Evolutionary conservation across 2,329 filamentous ascomycete genomes (phyloP), one percentile per base, ranked within the genome.

Genomic region (Nothopassalora personata): DNA sequence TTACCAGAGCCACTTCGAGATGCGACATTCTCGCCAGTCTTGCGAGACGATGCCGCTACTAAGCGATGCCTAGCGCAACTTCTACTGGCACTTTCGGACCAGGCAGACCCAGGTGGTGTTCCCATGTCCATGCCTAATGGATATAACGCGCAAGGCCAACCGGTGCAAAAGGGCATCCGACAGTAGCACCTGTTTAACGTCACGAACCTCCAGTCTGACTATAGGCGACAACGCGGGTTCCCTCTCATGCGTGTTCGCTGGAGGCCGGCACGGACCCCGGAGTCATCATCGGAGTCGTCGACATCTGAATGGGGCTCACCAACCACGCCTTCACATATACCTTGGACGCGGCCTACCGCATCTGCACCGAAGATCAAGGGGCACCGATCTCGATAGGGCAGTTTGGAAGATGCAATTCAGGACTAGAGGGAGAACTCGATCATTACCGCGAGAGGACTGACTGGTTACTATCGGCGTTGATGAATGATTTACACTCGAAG

Each of bases 1-100:
- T 87, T 99, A 11, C 94, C 94, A 0, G 94, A 99, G 71, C 94
- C 94, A n/a, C 86, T 99, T n/a, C 89, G 94, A 51, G 94, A 99
- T 73, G 92, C 93, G 7, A 99, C 94, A 1, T 99, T 99, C 74
- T 96, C 91, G 8, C 93, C 92, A 0, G 94, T 99, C 48, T 86
- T 99, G 34, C 89, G 94, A 59, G 94, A 99, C 71, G 94, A 99
- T 72, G 94, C 94, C 13, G 94, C 94, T 1, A 99, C 94, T 0
- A 99, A 99, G 80, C 88, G 94, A 60, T 99, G 94, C 75, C 86
- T 99, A 34, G 90, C 92, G n/a, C 94, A 97, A 76, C 86, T 99
- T 8, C 82, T 97, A 60, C 95, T 97, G 77, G 97, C 97, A 72
- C 84, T 99, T 56, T 95, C 91, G 9, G 94, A 97, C 75, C 70